Base-by-base conservation (phyloP, 192 early-diverging fungal species). In the Coemansia guatemalensis region DNA sequence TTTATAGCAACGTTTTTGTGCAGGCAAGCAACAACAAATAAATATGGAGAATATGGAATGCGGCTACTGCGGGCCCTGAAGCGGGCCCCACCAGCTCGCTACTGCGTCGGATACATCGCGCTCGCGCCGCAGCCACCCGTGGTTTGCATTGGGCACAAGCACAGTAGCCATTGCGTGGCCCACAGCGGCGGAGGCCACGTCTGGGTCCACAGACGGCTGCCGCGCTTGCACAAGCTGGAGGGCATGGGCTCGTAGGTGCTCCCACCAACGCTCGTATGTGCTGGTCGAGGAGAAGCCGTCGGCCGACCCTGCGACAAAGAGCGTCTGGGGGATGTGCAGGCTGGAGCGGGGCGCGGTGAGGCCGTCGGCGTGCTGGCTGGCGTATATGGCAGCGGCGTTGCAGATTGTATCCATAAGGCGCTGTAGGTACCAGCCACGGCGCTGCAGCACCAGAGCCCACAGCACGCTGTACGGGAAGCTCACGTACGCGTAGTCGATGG, bases 391-490 rank as follows among this genome's bases (percentile, higher is more conserved):
- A 3, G 69, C 69, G 11, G 67, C 58, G 14, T 44, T 65, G 50
- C 59, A 44, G 4, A 81, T 64, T 1, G 67, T 69, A 33, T 55
- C 53, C 12, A 49, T 44, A 22, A 81, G 59, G 63, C 68, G 78
- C 53, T 64, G 60, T 47, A 81, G 67, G 56, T 73, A 69, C 69
- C 64, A 69, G 26, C 63, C 57, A 26, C 70, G 69, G 30, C 57
- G 63, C 60, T 76, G 68, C 64, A 81, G 35, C 1, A 67, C 68
- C 59, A 81, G 67, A 3, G 61, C 62, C 74, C 73, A 75, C 26
- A 81, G 64, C 8, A 81, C 78, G 58, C 74, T 68, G 70, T 75
- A 81, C 4, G 78, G 78, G 44, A 63, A 75, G 66, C 74, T 76
- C 59, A 81, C 63, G 52, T 60, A 59, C n/a, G 74, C 70, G 44